Evolutionary conservation across 2,329 filamentous ascomycete genomes (phyloP).

Genomic region (Exophiala oligosperma): DNA sequence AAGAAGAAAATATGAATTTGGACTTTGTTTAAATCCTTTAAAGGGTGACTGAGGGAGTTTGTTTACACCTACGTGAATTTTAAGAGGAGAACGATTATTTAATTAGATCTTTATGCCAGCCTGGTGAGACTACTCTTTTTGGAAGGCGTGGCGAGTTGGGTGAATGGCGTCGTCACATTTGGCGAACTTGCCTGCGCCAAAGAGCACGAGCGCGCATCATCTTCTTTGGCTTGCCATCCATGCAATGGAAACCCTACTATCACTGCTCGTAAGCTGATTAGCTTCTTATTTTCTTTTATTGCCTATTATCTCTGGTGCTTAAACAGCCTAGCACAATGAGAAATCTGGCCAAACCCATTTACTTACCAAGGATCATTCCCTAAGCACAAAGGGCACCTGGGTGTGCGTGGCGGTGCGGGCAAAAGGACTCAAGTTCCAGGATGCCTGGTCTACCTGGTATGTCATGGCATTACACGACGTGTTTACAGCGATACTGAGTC

Average conservation of each 20-base stretch:
- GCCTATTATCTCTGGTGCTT: neutral
- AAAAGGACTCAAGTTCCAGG: neutral
- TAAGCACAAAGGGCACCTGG: neutral
- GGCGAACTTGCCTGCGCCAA: neutral
- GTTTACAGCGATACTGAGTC: neutral
- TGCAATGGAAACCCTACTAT: neutral
- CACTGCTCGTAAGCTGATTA: neutral
- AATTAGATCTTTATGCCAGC: neutral
- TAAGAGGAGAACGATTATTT: neutral
- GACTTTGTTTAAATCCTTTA: too few species aligned
- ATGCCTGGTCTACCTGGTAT: slow-evolving; percentile 30
- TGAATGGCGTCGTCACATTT: slow-evolving; percentile 2
- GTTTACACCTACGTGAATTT: neutral
- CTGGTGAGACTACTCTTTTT: slow-evolving; percentile 5
- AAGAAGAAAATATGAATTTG: too few species aligned
- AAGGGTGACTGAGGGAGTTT: too few species aligned
- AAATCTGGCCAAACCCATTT: neutral
- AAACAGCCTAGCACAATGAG: slow-evolving; percentile 11
- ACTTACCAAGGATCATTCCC: slow-evolving; percentile 10
- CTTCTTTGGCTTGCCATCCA: neutral
- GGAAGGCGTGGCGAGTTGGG: neutral
- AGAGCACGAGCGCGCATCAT: slow-evolving; percentile 4
- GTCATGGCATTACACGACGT: neutral
- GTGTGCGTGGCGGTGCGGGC: neutral
- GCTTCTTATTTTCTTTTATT: neutral